Conservation (phyloP, 768 basidiomycete species). For the Boletus subparvulus region DNA sequence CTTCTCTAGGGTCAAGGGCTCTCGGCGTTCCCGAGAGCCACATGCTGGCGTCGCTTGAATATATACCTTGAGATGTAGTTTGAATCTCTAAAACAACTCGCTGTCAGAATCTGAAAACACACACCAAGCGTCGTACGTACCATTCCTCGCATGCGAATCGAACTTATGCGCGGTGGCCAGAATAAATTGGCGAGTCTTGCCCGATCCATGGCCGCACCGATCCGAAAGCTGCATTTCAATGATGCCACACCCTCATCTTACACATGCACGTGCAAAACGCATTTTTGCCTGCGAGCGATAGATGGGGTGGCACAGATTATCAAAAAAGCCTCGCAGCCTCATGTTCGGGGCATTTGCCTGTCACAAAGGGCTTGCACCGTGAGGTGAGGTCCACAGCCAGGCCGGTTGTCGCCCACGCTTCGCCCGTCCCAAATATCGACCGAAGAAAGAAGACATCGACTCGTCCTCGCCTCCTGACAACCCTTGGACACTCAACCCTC, state of each 20-base stretch:
- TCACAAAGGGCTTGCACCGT: constrained; percentile 13
- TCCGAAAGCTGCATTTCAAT: not conserved
- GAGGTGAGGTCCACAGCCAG: constrained; percentile 4
- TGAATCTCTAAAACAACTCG: too few species aligned
- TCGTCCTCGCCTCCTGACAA: not conserved
- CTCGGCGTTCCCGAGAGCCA: too few species aligned
- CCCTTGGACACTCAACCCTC: not conserved
- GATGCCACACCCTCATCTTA: constrained; percentile 7
- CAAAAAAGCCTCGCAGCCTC: constrained; percentile 29
- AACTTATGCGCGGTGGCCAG: not conserved
- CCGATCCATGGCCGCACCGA: constrained; percentile 15
- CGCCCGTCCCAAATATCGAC: not conserved
- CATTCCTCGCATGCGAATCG: not conserved
- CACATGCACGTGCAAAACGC: constrained; percentile 22
- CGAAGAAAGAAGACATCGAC: not conserved
- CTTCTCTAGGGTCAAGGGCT: too few species aligned
- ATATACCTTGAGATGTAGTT: too few species aligned
- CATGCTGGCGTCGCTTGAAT: too few species aligned
- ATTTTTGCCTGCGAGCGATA: constrained; percentile 21
- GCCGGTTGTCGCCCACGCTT: not conserved
- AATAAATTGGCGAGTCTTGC: not conserved
- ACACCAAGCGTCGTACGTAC: not conserved
- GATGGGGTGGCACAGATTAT: constrained; percentile 23
- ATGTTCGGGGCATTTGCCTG: constrained; percentile 22
- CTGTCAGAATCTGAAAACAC: too few species aligned